Evolutionary conservation across 176 grass and related monocot genomes (phyloP), one percentile per base, ranked within the genome.

Genomic region (Olyra latifolia): DNA sequence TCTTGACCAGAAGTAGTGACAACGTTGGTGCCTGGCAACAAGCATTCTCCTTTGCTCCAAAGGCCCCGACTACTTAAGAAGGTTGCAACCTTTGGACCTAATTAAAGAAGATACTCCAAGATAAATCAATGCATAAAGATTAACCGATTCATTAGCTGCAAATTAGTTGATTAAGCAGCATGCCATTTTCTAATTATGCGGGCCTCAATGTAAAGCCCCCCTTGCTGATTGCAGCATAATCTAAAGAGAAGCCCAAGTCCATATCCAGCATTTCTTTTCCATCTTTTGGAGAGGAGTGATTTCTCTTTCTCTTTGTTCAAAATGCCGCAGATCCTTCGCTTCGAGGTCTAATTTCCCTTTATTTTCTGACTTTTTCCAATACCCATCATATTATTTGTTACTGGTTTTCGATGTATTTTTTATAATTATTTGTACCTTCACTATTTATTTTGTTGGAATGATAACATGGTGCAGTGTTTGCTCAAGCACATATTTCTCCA

Each of bases 51-150:
- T 71, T 60, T 47, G 11, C 42, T 48, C 79, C 8, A 13, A 35
- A n/a, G 24, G 65, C 2, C 9, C 17, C 25, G 40, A 35, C 32
- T 35, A 61, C 17, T 28, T 1, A 28, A 60, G 12, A 61, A 81
- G 17, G 48, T 48, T 2, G 69, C 42, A 17, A 61, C 19, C 55
- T 62, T 82, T 71, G 44, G 54, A 62, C 79, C 79, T 62, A 82
- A 72, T 32, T 49, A 82, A 62, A 72, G 55, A 39, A 73, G 15
- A 82, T 73, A 41, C 80, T 30, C 8, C 5, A 24, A 73, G 32
- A 49, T 39, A 72, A 60, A 49, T 35, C 32, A 35, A 35, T 35
- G 27, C 12, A 53, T 32, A 53, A 52, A 10, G n/a, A 50, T 41
- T 73, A 52, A 63, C 29, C 5, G 41, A 63, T 63, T 42, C 9